Evolutionary conservation across 257 asterid species (phyloP).

Genomic region (Nicotiana tabacum): DNA sequence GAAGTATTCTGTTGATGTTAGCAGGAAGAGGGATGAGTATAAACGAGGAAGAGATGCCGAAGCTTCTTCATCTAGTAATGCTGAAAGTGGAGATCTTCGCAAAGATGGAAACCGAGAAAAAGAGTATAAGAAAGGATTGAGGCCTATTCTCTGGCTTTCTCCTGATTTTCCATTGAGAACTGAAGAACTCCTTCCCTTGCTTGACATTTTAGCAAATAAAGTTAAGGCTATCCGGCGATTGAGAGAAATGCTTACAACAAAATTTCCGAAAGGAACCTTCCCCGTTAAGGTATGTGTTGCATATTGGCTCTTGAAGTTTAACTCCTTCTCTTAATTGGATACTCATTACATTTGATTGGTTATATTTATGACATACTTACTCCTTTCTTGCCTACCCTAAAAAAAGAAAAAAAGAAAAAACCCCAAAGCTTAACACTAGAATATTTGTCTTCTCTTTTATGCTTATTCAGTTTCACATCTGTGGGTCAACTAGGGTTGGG

Average conservation of each 20-base stretch:
- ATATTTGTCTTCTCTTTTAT: too few species aligned
- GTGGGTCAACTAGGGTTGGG: too few species aligned
- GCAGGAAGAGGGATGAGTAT: conserved; percentile 61
- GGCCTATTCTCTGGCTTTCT: conserved; percentile 96
- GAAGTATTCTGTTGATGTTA: conserved; percentile 70
- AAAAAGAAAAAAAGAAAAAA: not conserved
- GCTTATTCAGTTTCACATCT: too few species aligned
- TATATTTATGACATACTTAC: not conserved
- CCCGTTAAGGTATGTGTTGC: conserved; percentile 77
- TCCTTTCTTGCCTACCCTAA: not conserved
- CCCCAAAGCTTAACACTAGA: conserved; percentile 35
- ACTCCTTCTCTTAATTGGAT: not conserved
- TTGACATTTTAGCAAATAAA: conserved; percentile 90
- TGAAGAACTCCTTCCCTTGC: conserved; percentile 88
- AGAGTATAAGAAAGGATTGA: conserved; percentile 93
- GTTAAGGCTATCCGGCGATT: conserved; percentile 89
- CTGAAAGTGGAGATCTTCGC: conserved; percentile 47
- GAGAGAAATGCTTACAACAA: conserved; percentile 83
- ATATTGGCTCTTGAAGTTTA: not conserved
- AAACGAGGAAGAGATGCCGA: conserved; percentile 54
- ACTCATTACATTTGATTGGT: not conserved
- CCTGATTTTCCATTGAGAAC: conserved; percentile 84
- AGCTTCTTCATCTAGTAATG: conserved; percentile 51
- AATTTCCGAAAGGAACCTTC: conserved; percentile 84
- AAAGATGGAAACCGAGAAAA: conserved; percentile 67